Conservation (phyloP, 164 flowering plant genomes). For the Santalum album region DNA sequence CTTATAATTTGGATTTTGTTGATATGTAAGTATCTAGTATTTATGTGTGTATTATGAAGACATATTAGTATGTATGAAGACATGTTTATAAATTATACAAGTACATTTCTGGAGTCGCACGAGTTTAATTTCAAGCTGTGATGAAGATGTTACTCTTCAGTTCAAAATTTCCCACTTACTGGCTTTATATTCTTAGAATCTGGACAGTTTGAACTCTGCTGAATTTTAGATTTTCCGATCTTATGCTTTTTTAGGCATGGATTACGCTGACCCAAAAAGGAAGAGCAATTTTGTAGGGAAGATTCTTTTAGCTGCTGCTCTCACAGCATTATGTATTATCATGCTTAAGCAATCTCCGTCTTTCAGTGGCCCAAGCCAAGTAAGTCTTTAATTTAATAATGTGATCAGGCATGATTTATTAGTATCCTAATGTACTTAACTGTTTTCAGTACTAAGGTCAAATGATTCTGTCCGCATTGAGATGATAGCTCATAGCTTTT, state of each 20-base stretch:
- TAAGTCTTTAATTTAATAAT: conserved; percentile 17
- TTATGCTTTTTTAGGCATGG: conserved; percentile 51
- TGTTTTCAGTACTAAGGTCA: neutral
- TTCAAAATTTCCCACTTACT: neutral
- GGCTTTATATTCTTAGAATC: neutral
- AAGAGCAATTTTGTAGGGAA: conserved; percentile 57
- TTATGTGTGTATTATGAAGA: too few relatives aligned
- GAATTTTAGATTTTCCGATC: neutral
- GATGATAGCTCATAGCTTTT: neutral
- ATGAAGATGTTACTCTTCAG: too few relatives aligned
- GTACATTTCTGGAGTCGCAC: neutral
- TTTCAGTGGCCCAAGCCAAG: conserved; percentile 52
- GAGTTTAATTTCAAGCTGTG: too few relatives aligned
- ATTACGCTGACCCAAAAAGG: conserved; percentile 65
- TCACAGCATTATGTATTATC: conserved; percentile 63
- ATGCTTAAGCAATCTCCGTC: conserved; percentile 62
- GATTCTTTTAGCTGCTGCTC: conserved; percentile 54
- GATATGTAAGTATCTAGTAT: neutral
- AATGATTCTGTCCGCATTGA: neutral
- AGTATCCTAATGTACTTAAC: too few relatives aligned
- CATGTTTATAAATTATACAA: neutral
- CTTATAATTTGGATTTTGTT: neutral
- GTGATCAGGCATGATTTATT: neutral
- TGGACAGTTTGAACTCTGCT: neutral
- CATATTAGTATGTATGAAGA: too few relatives aligned